Percentiles rank a stretch among this genome's conserved stretches.
Evolutionary conservation across 2,329 filamentous ascomycete species (phyloP).

Genomic region (Aspergillus awamori): DNA sequence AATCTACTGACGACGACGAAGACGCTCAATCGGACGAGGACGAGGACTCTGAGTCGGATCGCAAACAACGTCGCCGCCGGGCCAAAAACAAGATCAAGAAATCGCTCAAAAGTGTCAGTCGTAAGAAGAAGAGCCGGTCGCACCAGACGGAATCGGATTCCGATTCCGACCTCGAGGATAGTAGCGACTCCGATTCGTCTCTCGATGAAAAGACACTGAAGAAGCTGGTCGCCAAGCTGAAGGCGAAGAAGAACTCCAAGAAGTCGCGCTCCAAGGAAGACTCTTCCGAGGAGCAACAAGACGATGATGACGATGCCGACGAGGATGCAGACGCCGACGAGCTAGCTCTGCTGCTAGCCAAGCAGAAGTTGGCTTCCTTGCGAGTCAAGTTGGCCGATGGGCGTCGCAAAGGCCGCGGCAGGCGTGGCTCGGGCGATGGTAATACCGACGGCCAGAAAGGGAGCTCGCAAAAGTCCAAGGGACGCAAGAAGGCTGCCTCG

Average conservation of each 20-base stretch:
- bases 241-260: conserved; percentile 39
- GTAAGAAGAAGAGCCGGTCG: conserved; percentile 44
- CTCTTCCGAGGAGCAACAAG: conserved; percentile 36
- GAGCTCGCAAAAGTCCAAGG: conserved; percentile 32
- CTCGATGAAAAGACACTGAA: conserved; percentile 37
- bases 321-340: conserved; percentile 33
- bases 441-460: conserved; percentile 25
- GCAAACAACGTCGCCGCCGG: conserved; percentile 38
- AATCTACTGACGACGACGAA: conserved; percentile 21
- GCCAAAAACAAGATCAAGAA: conserved; percentile 42
- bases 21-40: conserved; percentile 14
- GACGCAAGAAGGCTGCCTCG: conserved; percentile 52
- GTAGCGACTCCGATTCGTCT: conserved; percentile 26
- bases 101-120: conserved; percentile 27
- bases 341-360: conserved; percentile 25
- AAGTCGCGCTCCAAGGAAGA: conserved; percentile 30
- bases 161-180: conserved; percentile 33
- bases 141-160: conserved; percentile 29
- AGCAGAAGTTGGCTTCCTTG: conserved; percentile 27
- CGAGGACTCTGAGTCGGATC: conserved; percentile 27
- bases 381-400: conserved; percentile 24
- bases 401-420: conserved; percentile 21
- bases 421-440: conserved; percentile 17
- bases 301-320: conserved; percentile 35
- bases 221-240: conserved; percentile 36